Percentiles rank a stretch among this genome's conserved stretches.
phyloP scores from a whole-genome alignment of 2,329 filamentous ascomycete species.

The Penicillium sp. region DNA sequence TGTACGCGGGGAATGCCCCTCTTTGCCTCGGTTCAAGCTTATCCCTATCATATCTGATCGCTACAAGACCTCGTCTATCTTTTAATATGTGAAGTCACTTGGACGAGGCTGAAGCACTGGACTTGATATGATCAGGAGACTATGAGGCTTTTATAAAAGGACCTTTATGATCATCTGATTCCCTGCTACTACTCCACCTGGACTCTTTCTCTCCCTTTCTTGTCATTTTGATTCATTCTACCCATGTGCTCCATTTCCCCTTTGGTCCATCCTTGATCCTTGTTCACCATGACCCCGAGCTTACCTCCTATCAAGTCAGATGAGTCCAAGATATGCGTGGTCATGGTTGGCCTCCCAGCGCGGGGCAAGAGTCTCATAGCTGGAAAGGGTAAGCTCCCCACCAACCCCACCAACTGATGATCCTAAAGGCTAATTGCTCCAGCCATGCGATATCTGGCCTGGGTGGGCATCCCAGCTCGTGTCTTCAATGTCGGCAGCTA shows the following conservation, averaged over 20 bases:
- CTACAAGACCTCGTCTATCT: background rate
- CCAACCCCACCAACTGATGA: background rate
- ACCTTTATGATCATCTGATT: background rate
- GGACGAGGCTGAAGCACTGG: background rate
- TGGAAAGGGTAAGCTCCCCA: conserved; percentile 74
- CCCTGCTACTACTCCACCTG: conserved; percentile 1
- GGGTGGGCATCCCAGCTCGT: conserved; percentile 90
- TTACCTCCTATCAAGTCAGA: conserved; percentile 74
- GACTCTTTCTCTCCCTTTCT: background rate
- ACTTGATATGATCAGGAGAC: background rate
- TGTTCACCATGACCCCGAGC: background rate
- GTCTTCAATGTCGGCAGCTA: conserved; percentile 99
- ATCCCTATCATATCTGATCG: background rate
- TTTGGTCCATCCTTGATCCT: background rate
- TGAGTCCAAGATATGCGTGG: conserved; percentile 94
- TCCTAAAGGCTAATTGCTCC: conserved; percentile 4
- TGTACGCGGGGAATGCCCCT: conserved; percentile 8
- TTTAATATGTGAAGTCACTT: background rate
- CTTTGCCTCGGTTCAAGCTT: background rate
- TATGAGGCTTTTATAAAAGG: background rate
- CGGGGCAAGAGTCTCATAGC: conserved; percentile 97
- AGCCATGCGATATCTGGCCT: conserved; percentile 93
- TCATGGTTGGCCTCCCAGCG: conserved; percentile 97
- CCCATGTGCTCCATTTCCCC: background rate
- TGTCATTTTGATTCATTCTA: background rate